Base-by-base conservation (phyloP, 352 stramenopile species). In the Phytophthora pluvialis region DNA sequence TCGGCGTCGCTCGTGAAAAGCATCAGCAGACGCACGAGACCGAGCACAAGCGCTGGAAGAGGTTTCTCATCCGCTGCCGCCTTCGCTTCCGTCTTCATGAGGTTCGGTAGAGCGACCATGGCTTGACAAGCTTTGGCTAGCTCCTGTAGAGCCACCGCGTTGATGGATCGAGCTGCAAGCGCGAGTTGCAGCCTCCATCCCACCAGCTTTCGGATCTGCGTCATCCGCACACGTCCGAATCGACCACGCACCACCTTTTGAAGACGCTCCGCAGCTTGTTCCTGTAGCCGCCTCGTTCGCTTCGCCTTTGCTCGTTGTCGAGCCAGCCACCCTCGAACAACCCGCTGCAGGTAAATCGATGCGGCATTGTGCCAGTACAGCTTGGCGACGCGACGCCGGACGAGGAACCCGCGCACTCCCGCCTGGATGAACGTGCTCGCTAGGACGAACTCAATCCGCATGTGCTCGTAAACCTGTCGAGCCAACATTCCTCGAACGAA, bases 351-450 rank as follows among this genome's bases (percentile, higher is more conserved):
- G 5, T 83, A 36, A 1, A 93, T 21, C 0, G 81, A 82, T 3
- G 87, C 85, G 12, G 75, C 64, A n/a, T 77, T 78, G n/a, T 78
- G 64, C 73, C 74, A 88, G 57, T 89, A 95, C 53, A 94, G 52
- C 40, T 82, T 83, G 0, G 80, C 80, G 0, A 93, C 83, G 3
- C 79, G 73, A 0, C 85, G 74, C 4, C 87, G 81, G 0, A 75
- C 77, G 11, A 94, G 67, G 29, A 93, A 95, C 0, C 87, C 87
- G 1, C 87, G 83, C 5, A 86, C 71, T 2, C 69, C 78, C 0
- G 87, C 77, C 38, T 96, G 83, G 48, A 96, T 95, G 49, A 83
- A 93, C 16, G 80, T 90, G 57, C 86, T 93, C 26, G 81, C 73
- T 32, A 93, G 78, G 35, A 80, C 82, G 21, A 80, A 91, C 59